Percentiles rank a stretch among this genome's conserved stretches.
Evolutionary conservation across 2,329 filamentous ascomycete genomes (phyloP).

Genomic region (Colletotrichum sp.): DNA sequence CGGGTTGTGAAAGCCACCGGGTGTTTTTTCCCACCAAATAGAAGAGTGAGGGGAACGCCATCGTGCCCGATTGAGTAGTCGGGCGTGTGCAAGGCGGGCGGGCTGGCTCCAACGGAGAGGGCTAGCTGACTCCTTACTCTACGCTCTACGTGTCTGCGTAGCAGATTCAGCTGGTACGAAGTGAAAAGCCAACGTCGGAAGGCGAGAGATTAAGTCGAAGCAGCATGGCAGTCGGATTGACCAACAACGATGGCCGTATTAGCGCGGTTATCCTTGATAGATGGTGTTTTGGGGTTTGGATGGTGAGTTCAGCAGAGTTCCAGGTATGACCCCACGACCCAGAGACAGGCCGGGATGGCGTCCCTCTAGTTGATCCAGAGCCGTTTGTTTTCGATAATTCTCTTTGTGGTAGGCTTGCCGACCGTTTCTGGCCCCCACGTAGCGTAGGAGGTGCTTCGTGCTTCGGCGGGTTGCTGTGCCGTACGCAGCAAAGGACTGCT

Average conservation of each 20-base stretch:
- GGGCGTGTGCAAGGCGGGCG: not conserved
- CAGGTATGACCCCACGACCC: not conserved
- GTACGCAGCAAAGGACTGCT: not conserved
- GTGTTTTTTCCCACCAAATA: slow-evolving; percentile 4
- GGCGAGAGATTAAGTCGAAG: not conserved
- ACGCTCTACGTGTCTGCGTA: not conserved
- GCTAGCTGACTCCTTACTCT: not conserved
- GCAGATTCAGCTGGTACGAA: not conserved
- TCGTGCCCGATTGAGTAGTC: not conserved
- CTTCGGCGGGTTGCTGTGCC: not conserved
- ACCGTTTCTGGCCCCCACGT: slow-evolving; percentile 8
- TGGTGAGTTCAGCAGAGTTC: slow-evolving; percentile 9
- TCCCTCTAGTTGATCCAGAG: not conserved
- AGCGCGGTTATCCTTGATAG: not conserved
- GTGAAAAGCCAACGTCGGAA: not conserved
- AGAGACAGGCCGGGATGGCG: not conserved
- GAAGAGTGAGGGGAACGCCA: not conserved
- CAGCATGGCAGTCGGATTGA: not conserved
- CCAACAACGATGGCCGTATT: not conserved
- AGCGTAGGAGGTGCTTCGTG: not conserved
- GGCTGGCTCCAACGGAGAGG: not conserved
- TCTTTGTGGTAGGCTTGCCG: slow-evolving; percentile 1
- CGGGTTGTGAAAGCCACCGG: not conserved
- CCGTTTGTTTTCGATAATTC: not conserved
- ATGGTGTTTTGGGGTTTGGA: slow-evolving; percentile 1